phyloP scores from a whole-genome alignment of 768 basidiomycete species.

The Rhodocollybia butyracea region DNA sequence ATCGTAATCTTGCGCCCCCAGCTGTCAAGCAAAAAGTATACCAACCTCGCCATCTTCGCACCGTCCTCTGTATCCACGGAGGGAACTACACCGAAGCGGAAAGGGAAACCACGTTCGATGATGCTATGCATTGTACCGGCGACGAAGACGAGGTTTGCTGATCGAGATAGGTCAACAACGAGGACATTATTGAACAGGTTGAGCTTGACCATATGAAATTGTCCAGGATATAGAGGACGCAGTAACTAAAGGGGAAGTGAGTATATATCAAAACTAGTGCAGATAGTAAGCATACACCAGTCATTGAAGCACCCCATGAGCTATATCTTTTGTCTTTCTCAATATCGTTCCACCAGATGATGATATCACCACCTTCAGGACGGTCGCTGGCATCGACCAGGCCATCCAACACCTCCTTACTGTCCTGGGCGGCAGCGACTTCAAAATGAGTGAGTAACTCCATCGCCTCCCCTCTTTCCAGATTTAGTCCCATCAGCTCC shows the following conservation, averaged over 20 bases:
- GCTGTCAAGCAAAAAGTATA: slow-evolving; percentile 62
- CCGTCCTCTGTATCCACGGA: slow-evolving; percentile 51
- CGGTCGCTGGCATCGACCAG: slow-evolving; percentile 92
- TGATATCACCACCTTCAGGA: slow-evolving; percentile 66
- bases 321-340: slow-evolving; percentile 74
- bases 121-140: slow-evolving; percentile 62
- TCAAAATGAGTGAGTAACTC: slow-evolving; percentile 65
- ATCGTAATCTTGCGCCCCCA: slow-evolving; percentile 65
- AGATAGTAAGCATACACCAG: slow-evolving; percentile 33
- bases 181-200: slow-evolving; percentile 87
- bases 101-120: slow-evolving; percentile 69
- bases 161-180: slow-evolving; percentile 73
- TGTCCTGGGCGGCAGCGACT: slow-evolving; percentile 48
- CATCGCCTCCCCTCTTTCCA: slow-evolving; percentile 64
- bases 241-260: slow-evolving; percentile 50
- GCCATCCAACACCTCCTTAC: slow-evolving; percentile 52
- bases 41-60: slow-evolving; percentile 65
- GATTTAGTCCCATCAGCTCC: slow-evolving; percentile 57
- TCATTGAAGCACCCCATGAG: slow-evolving; percentile 48
- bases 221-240: slow-evolving; percentile 76
- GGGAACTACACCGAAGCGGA: slow-evolving; percentile 87
- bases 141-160: slow-evolving; percentile 58
- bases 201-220: slow-evolving; percentile 65
- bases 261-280: too few relatives aligned
- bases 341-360: slow-evolving; percentile 90